phyloP scores from a whole-genome alignment of 106 monocot genomes.

The Dioscorea zingiberensis region DNA sequence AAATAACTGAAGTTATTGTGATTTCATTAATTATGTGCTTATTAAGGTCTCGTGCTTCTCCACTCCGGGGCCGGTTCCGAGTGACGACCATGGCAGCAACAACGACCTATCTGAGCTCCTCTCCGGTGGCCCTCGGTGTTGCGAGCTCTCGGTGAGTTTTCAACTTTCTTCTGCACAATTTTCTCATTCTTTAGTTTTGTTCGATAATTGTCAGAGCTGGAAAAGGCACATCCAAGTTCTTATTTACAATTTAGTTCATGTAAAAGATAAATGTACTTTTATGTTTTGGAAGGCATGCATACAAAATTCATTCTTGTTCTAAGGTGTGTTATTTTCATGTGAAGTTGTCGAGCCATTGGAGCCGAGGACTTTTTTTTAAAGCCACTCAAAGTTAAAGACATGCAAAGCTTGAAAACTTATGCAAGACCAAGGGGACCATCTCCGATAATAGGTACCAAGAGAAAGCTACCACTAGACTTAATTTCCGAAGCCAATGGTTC shows the following conservation, averaged over 20 bases:
- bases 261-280: no score
- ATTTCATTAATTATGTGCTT: no score
- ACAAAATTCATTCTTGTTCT: not conserved
- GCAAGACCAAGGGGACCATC: slow-evolving; percentile 10
- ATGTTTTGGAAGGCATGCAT: not conserved
- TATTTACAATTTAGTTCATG: not conserved
- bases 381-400: slow-evolving; percentile 50
- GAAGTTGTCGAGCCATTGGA: slow-evolving; percentile 52
- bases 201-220: not conserved
- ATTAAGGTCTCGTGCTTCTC: no score
- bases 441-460: slow-evolving; percentile 42
- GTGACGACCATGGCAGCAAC: no score
- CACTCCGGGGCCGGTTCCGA: no score
- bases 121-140: no score
- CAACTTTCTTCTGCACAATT: not conserved
- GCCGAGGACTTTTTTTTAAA: slow-evolving; percentile 83
- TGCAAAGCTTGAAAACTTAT: slow-evolving; percentile 41
- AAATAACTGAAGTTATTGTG: no score
- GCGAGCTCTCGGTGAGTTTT: no score
- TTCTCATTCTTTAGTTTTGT: not conserved
- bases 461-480: slow-evolving; percentile 35
- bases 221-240: not conserved
- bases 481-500: slow-evolving; percentile 23
- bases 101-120: no score
- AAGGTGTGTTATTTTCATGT: not conserved